Percentiles rank a stretch among this genome's conserved stretches.
phyloP scores from a whole-genome alignment of 352 stramenopile genomes.

The Phytophthora agathidicida region DNA sequence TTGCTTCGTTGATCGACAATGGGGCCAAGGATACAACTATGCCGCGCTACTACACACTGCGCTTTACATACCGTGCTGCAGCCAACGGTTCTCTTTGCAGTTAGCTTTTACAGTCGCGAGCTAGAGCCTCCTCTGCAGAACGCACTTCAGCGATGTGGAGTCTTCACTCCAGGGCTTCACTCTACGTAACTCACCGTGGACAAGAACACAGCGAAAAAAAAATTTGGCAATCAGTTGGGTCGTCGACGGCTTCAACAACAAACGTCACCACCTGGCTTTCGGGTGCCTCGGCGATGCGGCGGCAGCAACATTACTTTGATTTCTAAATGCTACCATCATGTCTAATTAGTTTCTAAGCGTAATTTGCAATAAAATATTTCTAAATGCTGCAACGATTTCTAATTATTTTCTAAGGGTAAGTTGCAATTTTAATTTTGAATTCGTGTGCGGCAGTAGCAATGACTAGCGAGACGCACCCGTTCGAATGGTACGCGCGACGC shows the following conservation, averaged over 20 bases:
- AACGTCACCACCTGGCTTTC: constrained; percentile 14
- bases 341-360: no score
- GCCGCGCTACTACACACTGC: constrained; percentile 8
- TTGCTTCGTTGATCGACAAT: neutral
- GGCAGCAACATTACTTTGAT: neutral
- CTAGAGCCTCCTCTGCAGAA: neutral
- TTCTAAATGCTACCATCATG: constrained; percentile 1
- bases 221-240: no score
- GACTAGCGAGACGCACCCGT: constrained; percentile 60
- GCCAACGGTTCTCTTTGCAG: neutral
- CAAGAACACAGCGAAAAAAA: no score
- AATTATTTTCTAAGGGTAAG: no score
- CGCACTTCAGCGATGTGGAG: constrained; percentile 2
- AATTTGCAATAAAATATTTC: constrained; percentile 3
- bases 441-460: neutral
- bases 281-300: constrained; percentile 4
- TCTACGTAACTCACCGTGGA: no score
- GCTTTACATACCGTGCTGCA: no score
- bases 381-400: constrained; percentile 7
- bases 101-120: constrained; percentile 3
- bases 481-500: constrained; percentile 63
- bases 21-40: neutral
- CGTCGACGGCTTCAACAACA: constrained; percentile 18
- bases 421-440: no score
- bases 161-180: no score